Base-by-base conservation (phyloP, 176 grass and related monocot genomes). In the Eleusine indica region DNA sequence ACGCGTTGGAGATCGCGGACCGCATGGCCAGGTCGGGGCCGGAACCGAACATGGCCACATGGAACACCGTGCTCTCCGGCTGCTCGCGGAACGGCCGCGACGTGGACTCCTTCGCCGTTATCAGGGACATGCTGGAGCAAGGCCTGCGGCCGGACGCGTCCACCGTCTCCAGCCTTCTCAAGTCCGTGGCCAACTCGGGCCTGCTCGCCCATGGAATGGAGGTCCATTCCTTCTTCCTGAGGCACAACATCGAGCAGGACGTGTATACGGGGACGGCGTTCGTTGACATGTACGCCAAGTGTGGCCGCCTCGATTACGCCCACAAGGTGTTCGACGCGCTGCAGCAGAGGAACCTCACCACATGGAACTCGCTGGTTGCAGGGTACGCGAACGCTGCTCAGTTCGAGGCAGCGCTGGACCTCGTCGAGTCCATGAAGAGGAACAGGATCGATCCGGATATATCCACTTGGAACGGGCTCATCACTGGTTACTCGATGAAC, bases 401-500 rank as follows among this genome's bases (percentile, higher is more conserved):
- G 63, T 90, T 94, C 43, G 83, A 88, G 1, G 75, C 60, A 70
- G 89, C 94, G 1, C 42, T 97, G 63, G 77, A 88, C 48, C 89
- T 97, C 8, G 68, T 97, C 43, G 82, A 89, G 38, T 21, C 78
- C 41, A 97, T 94, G 94, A 89, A 94, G 85, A 75, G 54, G 77
- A 82, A 87, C 73, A 78, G 89, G 39, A 67, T 90, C 5, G 75
- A 89, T 69, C 91, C 94, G 4, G 83, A 97, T 90, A 56, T 94
- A 60, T 84, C 91, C 85, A 94, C 91, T 78, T 97, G 94, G 94
- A 97, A 97, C 70, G 85, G 89, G 16, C 85, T 97, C 67, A 94
- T 94, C 84, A 90, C 89, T 7, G 94, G 91, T 9, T 97, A 91
- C 46, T 71, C 94, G 7, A 86, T 86, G 53, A 85, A 87, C 38